Evolutionary conservation across 805 yeast species (phyloP).

Genomic region (Brettanomyces anomalus): DNA sequence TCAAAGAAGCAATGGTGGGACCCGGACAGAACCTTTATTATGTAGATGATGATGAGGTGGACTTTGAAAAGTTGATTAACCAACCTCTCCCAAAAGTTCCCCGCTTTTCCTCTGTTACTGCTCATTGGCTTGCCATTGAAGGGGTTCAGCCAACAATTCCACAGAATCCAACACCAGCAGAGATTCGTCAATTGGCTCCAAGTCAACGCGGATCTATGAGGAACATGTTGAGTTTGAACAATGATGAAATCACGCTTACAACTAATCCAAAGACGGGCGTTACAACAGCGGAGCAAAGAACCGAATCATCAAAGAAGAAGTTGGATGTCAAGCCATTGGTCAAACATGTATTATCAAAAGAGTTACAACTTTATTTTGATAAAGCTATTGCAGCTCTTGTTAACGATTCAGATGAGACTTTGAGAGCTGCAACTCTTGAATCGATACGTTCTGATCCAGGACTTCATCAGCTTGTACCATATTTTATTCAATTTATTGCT

Average conservation of each 20-base stretch:
- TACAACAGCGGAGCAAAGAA: slow-evolving; percentile 19
- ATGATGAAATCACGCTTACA: slow-evolving; percentile 27
- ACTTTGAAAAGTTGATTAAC: slow-evolving; percentile 86
- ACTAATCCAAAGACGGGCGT: slow-evolving; percentile 22
- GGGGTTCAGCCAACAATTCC: slow-evolving; percentile 98
- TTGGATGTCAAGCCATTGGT: slow-evolving; percentile 77
- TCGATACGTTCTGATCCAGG: slow-evolving; percentile 91
- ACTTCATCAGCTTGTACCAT: slow-evolving; percentile 91
- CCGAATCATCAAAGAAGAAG: slow-evolving; percentile 31
- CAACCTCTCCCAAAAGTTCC: slow-evolving; percentile 96
- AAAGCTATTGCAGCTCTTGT: slow-evolving; percentile 75
- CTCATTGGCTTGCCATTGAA: slow-evolving; percentile 96
- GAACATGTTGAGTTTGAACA: slow-evolving; percentile 45
- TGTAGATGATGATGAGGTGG: slow-evolving; percentile 85
- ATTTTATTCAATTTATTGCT: slow-evolving; percentile 90
- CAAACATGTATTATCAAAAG: slow-evolving; percentile 90
- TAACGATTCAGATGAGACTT: slow-evolving; percentile 43
- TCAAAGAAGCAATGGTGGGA: slow-evolving; percentile 80
- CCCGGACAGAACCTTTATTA: slow-evolving; percentile 92
- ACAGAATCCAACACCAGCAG: slow-evolving; percentile 83
- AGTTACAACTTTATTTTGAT: slow-evolving; percentile 87
- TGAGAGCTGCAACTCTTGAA: slow-evolving; percentile 73
- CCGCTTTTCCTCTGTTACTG: slow-evolving; percentile 82
- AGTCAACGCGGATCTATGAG: slow-evolving; percentile 76
- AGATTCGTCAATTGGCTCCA: slow-evolving; percentile 71